Base-by-base conservation (phyloP, 2,329 filamentous ascomycete species). In the Chrysoporthe puriensis region DNA sequence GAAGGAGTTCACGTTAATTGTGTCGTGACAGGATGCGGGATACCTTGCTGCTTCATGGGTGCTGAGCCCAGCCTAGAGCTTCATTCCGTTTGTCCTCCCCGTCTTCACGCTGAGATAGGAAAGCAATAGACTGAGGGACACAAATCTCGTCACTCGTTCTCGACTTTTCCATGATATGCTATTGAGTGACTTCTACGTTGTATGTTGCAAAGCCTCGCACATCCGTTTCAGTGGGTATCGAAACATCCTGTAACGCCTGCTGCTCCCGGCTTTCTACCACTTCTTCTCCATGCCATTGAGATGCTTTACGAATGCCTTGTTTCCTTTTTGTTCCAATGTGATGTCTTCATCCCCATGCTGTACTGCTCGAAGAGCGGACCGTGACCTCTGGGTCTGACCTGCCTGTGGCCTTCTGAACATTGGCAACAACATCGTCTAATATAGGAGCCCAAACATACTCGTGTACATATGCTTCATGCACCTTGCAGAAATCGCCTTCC, bases 1-100 rank as follows among this genome's bases (percentile, higher is more conserved):
- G 61, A 52, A 65, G 36, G 62, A 44, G 64, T 57, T 61, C 36
- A 64, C 64, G 58, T 69, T 69, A 67, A 67, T 67, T 57, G 60
- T 66, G 42, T 61, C 52, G 62, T 67, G 62, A 69, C 52, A 44
- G 46, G 46, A 64, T 42, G 67, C 66, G 63, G 61, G 63, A 70
- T 70, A 66, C 57, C 66, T 67, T 32, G 43, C 57, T 64, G 44
- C 40, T 34, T 60, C 57, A 40, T 52, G 50, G 52, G 59, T 62
- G 14, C 48, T 46, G 26, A 50, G 56, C 60, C 52, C 46, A 42
- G 18, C 18, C 54, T 66, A 67, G 59, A 64, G 46, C 54, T 63
- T 67, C 61, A 32, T 50, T 69, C 56, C 44, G 62, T 56, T 61
- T 61, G 52, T 63, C 60, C 61, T 59, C 57, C 52, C 46, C 43